These are phyloP conservation scores for Hypoxylon subgilvum DNA, from an alignment of 495 filamentous ascomycete species.

Conservation along the genomic window DNA sequence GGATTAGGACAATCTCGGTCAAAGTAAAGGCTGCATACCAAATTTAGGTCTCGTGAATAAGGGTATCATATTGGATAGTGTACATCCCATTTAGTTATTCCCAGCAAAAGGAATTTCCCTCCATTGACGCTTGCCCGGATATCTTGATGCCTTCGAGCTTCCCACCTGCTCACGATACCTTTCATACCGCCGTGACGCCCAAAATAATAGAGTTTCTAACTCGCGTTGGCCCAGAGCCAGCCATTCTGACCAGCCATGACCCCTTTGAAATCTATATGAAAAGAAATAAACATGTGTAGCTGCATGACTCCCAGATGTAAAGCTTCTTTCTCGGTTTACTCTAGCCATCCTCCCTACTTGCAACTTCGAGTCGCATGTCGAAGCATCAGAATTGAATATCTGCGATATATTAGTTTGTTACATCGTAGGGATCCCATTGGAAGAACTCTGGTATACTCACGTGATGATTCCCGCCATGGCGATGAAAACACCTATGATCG, in stretches of 20 bases:
- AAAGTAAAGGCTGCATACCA: neutral
- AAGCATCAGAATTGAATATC: conserved; percentile 62
- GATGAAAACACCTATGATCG: conserved; percentile 58
- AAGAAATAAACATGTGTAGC: neutral
- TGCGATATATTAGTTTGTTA: conserved; percentile 27
- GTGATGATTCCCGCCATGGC: conserved; percentile 62
- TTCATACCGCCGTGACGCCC: conserved; percentile 7
- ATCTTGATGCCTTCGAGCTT: neutral
- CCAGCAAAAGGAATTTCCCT: neutral
- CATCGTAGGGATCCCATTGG: neutral
- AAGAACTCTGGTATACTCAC: conserved; percentile 44
- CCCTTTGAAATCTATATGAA: neutral
- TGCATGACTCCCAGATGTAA: conserved; percentile 8
- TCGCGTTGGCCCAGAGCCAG: neutral
- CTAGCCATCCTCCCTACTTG: conserved; percentile 1
- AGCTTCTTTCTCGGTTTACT: neutral
- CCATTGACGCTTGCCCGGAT: neutral
- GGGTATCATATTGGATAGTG: conserved; percentile 17
- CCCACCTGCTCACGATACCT: neutral
- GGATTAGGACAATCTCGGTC: neutral
- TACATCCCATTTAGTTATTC: conserved; percentile 1
- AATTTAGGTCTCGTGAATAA: neutral
- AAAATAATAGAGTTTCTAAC: neutral
- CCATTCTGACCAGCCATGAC: neutral
- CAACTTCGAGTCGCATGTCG: conserved; percentile 28